Base-by-base conservation (phyloP, 1,139 yeast species). In the Suhomyces choctaworum region DNA sequence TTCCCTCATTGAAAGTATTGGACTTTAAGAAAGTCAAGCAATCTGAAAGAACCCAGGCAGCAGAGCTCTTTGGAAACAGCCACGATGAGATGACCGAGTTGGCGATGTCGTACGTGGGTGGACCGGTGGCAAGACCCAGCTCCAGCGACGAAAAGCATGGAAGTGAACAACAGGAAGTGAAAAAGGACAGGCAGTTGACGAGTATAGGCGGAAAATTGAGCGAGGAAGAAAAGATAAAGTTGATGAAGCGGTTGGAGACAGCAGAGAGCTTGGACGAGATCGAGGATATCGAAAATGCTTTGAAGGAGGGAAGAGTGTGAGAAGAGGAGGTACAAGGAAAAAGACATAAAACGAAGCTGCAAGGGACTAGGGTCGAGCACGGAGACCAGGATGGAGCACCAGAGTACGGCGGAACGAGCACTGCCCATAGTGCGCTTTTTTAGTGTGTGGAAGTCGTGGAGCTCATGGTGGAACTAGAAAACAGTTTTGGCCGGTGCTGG, bases 211-310 rank as follows among this genome's bases (percentile, higher is more conserved):
- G 60, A 22, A 74, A 70, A 40, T 62, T 86, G 46, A 66, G 80
- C 1, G 71, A 66, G 1, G 78, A 71, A 10, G 88, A 82, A 34
- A 73, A 70, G 42, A 58, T 59, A 11, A 61, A 62, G 35, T 58
- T 89, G 32, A 68, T 80, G 45, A 56, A 64, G 31, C 73, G 78
- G 40, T 63, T 89, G 37, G 71, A 72, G 36, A 63, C 60, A 22
- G 95, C 96, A 1, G 70, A 78, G 4, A 79, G 82, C 35, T 56
- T 89, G 41, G 84, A 74, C 10, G 96, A 89, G 46, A 82, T 89
- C 10, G 87, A 82, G 44, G 62, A 78, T 34, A 75, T 89, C 19
- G 95, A 87, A 54, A 62, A 64, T 22, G 66, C 73, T 2, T 56
- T 77, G 36, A 58, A 64, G 34, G 62, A 56, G 28, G 76, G 75